Base-by-base conservation (phyloP, 2,329 filamentous ascomycete species). In the Albophoma yamanashiensis region DNA sequence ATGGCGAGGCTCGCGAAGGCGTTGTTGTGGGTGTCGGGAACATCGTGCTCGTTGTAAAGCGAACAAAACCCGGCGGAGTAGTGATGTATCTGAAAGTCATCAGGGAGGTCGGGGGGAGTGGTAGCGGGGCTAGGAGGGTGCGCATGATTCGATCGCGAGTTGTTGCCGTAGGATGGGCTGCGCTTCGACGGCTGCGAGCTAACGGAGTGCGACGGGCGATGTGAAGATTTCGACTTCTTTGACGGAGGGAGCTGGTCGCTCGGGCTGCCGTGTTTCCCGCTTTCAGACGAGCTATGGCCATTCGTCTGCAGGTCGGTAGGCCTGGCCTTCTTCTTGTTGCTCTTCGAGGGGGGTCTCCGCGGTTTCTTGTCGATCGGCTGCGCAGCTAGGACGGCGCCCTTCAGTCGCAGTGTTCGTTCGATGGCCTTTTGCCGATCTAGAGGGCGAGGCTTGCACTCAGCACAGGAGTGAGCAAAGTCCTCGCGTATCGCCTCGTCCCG, bases 321-420 rank as follows among this genome's bases (percentile, higher is more conserved):
- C 71, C 92, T 95, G 43, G 82, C 74, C 74, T 92, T 96, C 79
- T 95, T 97, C 79, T 92, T 96, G 70, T 92, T 89, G 70, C 82
- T 88, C 72, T 96, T 96, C 15, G 89, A 79, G 8, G 87, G 82
- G 11, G 87, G 84, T 62, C 92, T 84, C 74, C 92, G 89, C 61
- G 84, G 67, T 76, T 89, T 90, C 75, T 88, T 86, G 72, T 92
- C 86, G 67, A 80, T 77, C 20, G 74, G 75, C 62, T 83, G 79
- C 62, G 80, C 67, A 55, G 69, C 69, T 34, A 70, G 60, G 4
- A 68, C 65, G 70, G 74, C 67, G 66, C 76, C 77, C 56, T 73
- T 73, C 62, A 88, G 81, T 62, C 85, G 84, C 69, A 91, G 87
- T 7, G 72, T 76, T 71, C 88, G 85, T 68, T 92, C 89, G 64